Percentiles rank a stretch among this genome's conserved stretches.
phyloP scores from a whole-genome alignment of 768 basidiomycete genomes.

The Boletales sp. region DNA sequence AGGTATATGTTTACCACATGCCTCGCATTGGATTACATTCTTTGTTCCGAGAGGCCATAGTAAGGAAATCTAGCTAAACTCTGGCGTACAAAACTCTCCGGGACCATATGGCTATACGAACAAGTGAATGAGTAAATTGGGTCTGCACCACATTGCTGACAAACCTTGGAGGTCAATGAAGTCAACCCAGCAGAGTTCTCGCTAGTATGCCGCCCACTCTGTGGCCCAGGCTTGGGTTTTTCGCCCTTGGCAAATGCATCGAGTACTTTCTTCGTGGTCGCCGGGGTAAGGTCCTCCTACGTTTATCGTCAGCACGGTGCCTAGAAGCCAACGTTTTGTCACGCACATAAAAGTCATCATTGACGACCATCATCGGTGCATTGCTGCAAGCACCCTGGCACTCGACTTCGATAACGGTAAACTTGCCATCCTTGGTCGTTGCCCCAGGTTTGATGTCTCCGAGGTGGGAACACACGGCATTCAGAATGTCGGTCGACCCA shows the following conservation, averaged over 20 bases:
- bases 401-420: slow-evolving; percentile 97
- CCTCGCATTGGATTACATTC: not conserved
- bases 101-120: slow-evolving; percentile 81
- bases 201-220: slow-evolving; percentile 79
- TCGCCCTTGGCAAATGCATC: slow-evolving; percentile 76
- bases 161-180: slow-evolving; percentile 68
- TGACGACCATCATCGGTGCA: slow-evolving; percentile 94
- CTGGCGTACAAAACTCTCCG: slow-evolving; percentile 82
- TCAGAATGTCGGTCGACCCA: slow-evolving; percentile 86
- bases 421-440: slow-evolving; percentile 95
- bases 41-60: not conserved
- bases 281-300: slow-evolving; percentile 81
- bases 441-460: slow-evolving; percentile 82
- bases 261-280: slow-evolving; percentile 74
- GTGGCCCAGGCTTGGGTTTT: slow-evolving; percentile 93
- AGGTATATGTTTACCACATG: not conserved
- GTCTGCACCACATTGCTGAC: slow-evolving; percentile 6
- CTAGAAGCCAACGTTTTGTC: not conserved
- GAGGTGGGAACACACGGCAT: slow-evolving; percentile 80
- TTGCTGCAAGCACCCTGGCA: slow-evolving; percentile 99
- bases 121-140: slow-evolving; percentile 9
- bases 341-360: slow-evolving; percentile 94
- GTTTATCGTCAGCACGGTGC: slow-evolving; percentile 7
- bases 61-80: slow-evolving; percentile 61
- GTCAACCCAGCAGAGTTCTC: slow-evolving; percentile 95